Evolutionary conservation across 1,284 basidiomycete genomes (phyloP).

Genomic region (Ganoderma multipileum): DNA sequence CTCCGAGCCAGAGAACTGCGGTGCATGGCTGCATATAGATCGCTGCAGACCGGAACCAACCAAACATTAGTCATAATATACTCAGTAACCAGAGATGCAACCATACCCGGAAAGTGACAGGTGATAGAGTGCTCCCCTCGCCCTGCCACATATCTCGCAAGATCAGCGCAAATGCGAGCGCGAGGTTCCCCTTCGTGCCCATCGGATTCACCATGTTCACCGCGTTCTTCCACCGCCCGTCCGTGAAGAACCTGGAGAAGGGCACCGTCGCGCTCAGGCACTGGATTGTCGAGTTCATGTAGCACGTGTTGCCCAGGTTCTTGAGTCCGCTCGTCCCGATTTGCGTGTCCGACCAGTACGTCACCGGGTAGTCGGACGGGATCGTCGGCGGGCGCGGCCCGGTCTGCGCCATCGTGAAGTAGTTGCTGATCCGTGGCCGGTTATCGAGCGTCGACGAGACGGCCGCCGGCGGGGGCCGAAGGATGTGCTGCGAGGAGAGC

Average conservation of each 20-base stretch:
- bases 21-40: constrained; percentile 86
- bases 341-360: constrained; percentile 81
- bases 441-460: constrained; percentile 71
- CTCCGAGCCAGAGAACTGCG: constrained; percentile 89
- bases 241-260: constrained; percentile 93
- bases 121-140: constrained; percentile 85
- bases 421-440: constrained; percentile 53
- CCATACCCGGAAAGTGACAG: constrained; percentile 86
- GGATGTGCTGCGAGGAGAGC: constrained; percentile 62
- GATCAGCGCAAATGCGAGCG: constrained; percentile 84
- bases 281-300: constrained; percentile 98
- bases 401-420: constrained; percentile 36
- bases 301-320: constrained; percentile 98
- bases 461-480: constrained; percentile 80
- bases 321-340: constrained; percentile 90
- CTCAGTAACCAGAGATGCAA: constrained; percentile 3
- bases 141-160: constrained; percentile 91
- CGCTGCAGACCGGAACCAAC: constrained; percentile 52
- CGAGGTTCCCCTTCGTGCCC: constrained; percentile 89
- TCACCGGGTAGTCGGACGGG: constrained; percentile 73
- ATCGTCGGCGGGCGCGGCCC: constrained; percentile 65
- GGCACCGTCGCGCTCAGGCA: constrained; percentile 93
- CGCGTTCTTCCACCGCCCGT: constrained; percentile 86
- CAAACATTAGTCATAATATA: background rate
- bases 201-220: constrained; percentile 90